phyloP scores from a whole-genome alignment of 371 early-diverging fungal species.

The Synchytrium microbalum region DNA sequence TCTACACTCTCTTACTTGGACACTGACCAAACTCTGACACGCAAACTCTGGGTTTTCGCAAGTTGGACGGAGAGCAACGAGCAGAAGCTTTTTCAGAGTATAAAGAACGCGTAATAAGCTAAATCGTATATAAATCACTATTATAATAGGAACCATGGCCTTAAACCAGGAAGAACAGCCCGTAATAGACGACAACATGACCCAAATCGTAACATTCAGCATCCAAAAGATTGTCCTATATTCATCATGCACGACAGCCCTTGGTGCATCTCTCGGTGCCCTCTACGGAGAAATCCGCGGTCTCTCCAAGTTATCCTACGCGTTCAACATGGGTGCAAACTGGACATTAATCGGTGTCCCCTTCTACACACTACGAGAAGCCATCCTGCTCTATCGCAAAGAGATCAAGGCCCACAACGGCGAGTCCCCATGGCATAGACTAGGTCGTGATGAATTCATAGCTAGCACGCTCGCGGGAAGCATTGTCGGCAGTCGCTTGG shows the following conservation, averaged over 20 bases:
- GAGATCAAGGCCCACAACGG: conserved; percentile 12
- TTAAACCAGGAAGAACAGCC: no score
- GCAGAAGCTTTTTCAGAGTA: no score
- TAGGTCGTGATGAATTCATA: conserved; percentile 30
- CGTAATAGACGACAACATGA: no score
- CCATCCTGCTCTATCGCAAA: conserved; percentile 23
- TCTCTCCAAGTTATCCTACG: conserved; percentile 20
- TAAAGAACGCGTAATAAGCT: no score
- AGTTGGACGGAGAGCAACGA: no score
- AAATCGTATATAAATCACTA: no score
- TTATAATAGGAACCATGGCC: no score
- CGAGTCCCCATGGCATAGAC: conserved; percentile 8
- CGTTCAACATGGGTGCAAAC: conserved; percentile 34
- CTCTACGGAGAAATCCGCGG: conserved; percentile 17
- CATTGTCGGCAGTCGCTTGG: conserved; percentile 29
- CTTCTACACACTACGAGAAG: conserved; percentile 29
- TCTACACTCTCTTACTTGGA: no score
- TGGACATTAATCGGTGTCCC: conserved; percentile 31
- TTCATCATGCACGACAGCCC: conserved; percentile 12
- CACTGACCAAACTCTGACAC: no score
- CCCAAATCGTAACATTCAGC: no score
- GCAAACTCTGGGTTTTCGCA: no score
- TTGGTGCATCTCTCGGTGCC: conserved; percentile 23
- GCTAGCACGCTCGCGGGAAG: conserved; percentile 21
- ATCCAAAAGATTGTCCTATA: conserved; percentile 3